Evolutionary conservation across 352 stramenopile species (phyloP), one percentile per base, ranked within the genome.

Genomic region (Globisporangium canariense): DNA sequence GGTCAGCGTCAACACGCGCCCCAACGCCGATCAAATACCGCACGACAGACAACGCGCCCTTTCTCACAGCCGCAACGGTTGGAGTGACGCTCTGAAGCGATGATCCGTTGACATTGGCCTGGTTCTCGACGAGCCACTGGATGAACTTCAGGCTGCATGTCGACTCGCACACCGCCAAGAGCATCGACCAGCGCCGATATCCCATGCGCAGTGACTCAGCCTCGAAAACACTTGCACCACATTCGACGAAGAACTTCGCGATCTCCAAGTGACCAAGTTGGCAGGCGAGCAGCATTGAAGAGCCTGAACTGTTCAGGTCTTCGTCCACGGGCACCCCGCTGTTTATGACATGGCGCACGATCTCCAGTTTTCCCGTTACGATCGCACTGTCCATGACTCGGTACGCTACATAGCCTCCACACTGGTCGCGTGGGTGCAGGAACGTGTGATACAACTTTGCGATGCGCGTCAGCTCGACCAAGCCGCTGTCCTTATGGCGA

Each of bases 131-230:
- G 7, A 54, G 22, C 47, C 47, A 54, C 30, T 34, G 9, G 47
- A 36, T 22, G 30, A 54, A 54, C 11, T 16, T n/a, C 22, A 34
- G 47, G 22, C 34, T 22, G 22, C 47, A 54, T 16, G 47, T 54
- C 47, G 47, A 54, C 22, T 54, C 47, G 7, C 47, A 54, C 47
- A 34, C 20, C 47, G 22, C 47, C 47, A 54, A 54, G 22, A 54
- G 47, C 22, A 3, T 54, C 47, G 47, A 54, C 22, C 11, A 54
- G 20, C 25, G 22, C 10, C 4, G 16, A 9, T 20, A 54, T 20
- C 30, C 16, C 22, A 54, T 11, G 47, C n/a, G n/a, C 11, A 30
- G 10, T 10, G 22, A 4, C n/a, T 54, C 47, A 6, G 22, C 4
- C 10, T 16, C 16, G 8, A n/a, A n/a, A 10, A 54, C 10, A n/a